Conservation (phyloP, 306 rosid species). For the Bauhinia variegata region DNA sequence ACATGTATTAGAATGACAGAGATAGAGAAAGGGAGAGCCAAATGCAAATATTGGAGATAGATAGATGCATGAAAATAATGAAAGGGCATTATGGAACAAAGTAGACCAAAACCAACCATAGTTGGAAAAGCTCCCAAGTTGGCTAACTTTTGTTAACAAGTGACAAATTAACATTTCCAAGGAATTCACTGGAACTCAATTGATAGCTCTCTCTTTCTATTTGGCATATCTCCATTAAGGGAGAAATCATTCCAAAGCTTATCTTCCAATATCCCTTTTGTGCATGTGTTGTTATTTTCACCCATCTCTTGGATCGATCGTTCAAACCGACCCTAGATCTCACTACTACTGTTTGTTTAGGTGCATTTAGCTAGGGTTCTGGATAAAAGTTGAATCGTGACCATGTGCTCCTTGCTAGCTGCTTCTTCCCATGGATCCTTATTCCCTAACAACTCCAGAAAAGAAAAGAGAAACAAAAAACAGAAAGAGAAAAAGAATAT, state of each 20-base stretch:
- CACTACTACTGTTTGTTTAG: conserved; percentile 22
- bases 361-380: conserved; percentile 27
- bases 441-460: conserved; percentile 26
- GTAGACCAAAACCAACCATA: conserved; percentile 44
- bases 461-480: conserved; percentile 22
- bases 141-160: conserved; percentile 53
- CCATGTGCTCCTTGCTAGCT: conserved; percentile 40
- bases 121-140: conserved; percentile 50
- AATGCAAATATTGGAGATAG: background rate
- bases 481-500: too few species aligned
- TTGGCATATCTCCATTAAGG: conserved; percentile 65
- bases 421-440: conserved; percentile 17
- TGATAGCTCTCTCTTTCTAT: conserved; percentile 61
- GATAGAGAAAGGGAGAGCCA: conserved; percentile 37
- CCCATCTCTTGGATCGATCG: conserved; percentile 31
- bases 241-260: conserved; percentile 43
- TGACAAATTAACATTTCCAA: conserved; percentile 61
- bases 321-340: conserved; percentile 35
- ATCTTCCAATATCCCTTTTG: conserved; percentile 30
- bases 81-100: conserved; percentile 39
- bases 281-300: conserved; percentile 41
- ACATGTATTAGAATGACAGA: conserved; percentile 44
- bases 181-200: conserved; percentile 50
- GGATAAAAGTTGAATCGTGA: conserved; percentile 30
- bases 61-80: conserved; percentile 14